A percentile compares a stretch with the other conserved stretches of the same genome.
phyloP scores from a whole-genome alignment of 495 filamentous ascomycete genomes.

The Gamarada debralockiae region DNA sequence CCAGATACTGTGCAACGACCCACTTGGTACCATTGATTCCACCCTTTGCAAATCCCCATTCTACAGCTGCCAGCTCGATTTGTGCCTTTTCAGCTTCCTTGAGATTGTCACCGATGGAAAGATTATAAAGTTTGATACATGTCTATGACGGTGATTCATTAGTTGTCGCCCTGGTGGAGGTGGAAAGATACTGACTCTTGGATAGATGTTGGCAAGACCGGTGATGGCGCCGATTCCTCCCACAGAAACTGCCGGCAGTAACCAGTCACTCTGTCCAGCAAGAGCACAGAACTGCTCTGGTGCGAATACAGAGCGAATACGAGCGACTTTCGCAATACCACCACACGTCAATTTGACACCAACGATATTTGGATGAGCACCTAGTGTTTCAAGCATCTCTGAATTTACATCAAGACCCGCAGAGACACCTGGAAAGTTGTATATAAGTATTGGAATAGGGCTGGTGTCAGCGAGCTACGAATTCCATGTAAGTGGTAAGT shows the following conservation, averaged over 20 bases:
- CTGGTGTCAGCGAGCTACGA: conserved; percentile 25
- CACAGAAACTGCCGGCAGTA: conserved; percentile 25
- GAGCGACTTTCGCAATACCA: conserved; percentile 27
- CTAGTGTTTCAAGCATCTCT: conserved; percentile 26
- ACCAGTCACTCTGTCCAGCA: conserved; percentile 28
- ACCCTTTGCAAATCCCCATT: conserved; percentile 39
- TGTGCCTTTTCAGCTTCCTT: conserved; percentile 34
- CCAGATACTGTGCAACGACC: conserved; percentile 33
- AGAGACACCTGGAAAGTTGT: conserved; percentile 29
- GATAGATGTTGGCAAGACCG: conserved; percentile 27
- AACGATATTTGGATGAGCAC: conserved; percentile 31
- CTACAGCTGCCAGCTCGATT: conserved; percentile 29
- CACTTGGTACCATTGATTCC: conserved; percentile 42
- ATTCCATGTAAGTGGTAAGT: background rate
- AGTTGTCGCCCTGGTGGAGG: background rate
- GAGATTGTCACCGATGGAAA: conserved; percentile 29
- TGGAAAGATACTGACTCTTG: conserved; percentile 6
- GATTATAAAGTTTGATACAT: conserved; percentile 33
- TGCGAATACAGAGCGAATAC: conserved; percentile 15
- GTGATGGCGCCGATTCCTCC: conserved; percentile 28
- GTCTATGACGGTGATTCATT: conserved; percentile 2
- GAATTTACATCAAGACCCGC: conserved; percentile 31
- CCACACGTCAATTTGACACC: conserved; percentile 36
- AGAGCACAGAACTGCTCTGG: conserved; percentile 23
- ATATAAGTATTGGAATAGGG: conserved; percentile 29